Evolutionary conservation across 2,329 filamentous ascomycete genomes (phyloP).

Genomic region (Pochonia chlamydosporia): DNA sequence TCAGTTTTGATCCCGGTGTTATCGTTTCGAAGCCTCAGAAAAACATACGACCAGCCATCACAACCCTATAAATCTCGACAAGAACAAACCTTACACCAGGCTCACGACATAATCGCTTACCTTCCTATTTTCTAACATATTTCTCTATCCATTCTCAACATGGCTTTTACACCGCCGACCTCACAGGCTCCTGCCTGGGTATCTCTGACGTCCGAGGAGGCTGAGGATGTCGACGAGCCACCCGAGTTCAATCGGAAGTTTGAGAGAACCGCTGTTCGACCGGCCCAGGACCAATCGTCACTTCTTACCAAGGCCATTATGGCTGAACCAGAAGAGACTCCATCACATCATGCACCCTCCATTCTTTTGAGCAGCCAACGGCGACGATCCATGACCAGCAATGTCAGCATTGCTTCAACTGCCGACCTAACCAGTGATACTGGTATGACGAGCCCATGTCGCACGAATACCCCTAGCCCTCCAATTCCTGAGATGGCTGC

Average conservation of each 20-base stretch:
- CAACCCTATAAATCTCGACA: too few species aligned
- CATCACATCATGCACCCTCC: conserved; percentile 31
- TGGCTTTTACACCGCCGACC: conserved; percentile 18
- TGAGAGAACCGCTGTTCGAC: conserved; percentile 41
- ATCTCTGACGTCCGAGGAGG: conserved; percentile 49
- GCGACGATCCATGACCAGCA: conserved; percentile 69
- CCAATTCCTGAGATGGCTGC: conserved; percentile 59
- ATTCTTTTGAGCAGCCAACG: conserved; percentile 32
- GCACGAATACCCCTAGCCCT: conserved; percentile 82
- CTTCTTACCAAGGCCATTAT: conserved; percentile 82
- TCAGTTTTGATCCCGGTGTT: not conserved
- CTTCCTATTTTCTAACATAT: not conserved
- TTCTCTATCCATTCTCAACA: conserved; percentile 13
- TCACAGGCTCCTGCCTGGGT: conserved; percentile 26
- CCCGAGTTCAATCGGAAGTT: conserved; percentile 56
- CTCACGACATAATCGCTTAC: not conserved
- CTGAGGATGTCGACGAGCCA: conserved; percentile 80
- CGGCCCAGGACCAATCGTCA: conserved; percentile 61
- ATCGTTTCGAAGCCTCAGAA: not conserved
- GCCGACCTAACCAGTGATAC: conserved; percentile 94
- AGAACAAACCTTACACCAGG: too few species aligned
- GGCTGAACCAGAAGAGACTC: conserved; percentile 55
- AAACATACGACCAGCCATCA: too few species aligned
- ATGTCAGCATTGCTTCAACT: conserved; percentile 73
- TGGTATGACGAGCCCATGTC: conserved; percentile 81